These are phyloP conservation scores for Halenospora varia DNA, from an alignment of 495 filamentous ascomycete species.

Conservation along the genomic window DNA sequence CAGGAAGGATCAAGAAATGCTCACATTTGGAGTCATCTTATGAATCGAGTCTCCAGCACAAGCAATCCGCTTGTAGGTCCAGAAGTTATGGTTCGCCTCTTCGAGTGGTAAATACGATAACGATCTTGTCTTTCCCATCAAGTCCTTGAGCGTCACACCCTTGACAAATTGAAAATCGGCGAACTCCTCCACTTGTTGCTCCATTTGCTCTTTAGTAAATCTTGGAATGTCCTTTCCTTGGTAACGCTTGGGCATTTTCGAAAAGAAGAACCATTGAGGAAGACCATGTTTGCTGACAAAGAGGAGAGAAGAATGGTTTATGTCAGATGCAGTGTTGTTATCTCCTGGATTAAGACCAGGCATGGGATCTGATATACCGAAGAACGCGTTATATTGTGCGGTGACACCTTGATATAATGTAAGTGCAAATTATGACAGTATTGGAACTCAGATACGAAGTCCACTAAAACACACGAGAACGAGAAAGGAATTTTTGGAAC, in stretches of 20 bases:
- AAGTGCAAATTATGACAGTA: neutral
- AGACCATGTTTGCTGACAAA: constrained; percentile 23
- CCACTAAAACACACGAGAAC: neutral
- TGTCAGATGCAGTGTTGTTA: constrained; percentile 20
- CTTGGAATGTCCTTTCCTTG: constrained; percentile 14
- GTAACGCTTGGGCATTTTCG: constrained; percentile 9
- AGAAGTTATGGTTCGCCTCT: constrained; percentile 35
- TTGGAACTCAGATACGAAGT: neutral
- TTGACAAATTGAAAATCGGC: constrained; percentile 8
- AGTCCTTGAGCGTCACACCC: constrained; percentile 27
- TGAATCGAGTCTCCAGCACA: constrained; percentile 41
- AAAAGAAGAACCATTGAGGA: constrained; percentile 36
- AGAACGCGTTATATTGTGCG: constrained; percentile 34
- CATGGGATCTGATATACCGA: constrained; percentile 30
- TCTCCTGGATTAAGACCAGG: constrained; percentile 19
- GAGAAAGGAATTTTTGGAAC: constrained; percentile 15
- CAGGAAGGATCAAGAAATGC: neutral
- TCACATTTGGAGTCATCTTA: constrained; percentile 37
- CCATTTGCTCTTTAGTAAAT: constrained; percentile 33
- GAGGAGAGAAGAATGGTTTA: constrained; percentile 26
- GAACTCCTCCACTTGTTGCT: constrained; percentile 27
- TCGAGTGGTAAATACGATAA: constrained; percentile 29
- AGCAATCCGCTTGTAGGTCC: constrained; percentile 32
- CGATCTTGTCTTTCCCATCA: constrained; percentile 8
- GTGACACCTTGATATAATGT: constrained; percentile 17